Percentiles rank a stretch among this genome's conserved stretches.
Conservation (phyloP, 192 early-diverging fungal species). For the Coemansia umbellata region DNA sequence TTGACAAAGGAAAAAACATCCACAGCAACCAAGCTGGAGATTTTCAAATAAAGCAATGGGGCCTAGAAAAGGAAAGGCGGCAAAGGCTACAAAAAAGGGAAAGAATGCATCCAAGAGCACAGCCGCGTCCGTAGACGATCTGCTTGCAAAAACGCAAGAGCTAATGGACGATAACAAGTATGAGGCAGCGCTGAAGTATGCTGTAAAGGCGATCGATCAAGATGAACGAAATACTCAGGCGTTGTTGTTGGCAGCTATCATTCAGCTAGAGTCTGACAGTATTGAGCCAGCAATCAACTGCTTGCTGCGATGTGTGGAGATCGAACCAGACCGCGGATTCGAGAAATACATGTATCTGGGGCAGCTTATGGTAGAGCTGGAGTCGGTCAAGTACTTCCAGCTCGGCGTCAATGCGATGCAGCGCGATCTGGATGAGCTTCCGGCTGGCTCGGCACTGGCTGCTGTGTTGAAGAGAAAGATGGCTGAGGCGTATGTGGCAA, state of each 20-base stretch:
- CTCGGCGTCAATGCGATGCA: constrained; percentile 68
- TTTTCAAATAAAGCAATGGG: constrained; percentile 1
- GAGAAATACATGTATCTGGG: constrained; percentile 89
- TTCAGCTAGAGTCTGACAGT: constrained; percentile 71
- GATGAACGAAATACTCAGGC: constrained; percentile 57
- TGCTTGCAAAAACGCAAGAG: constrained; percentile 58
- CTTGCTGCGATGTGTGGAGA: constrained; percentile 53
- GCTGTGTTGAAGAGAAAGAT: constrained; percentile 60
- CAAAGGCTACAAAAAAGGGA: constrained; percentile 2
- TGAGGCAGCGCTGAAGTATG: constrained; percentile 65
- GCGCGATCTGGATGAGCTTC: constrained; percentile 45
- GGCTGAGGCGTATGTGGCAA: constrained; percentile 82
- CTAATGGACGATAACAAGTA: constrained; percentile 77
- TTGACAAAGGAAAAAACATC: too few relatives aligned
- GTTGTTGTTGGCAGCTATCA: constrained; percentile 67
- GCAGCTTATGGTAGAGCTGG: constrained; percentile 63
- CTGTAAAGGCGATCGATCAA: constrained; percentile 60
- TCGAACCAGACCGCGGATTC: constrained; percentile 64
- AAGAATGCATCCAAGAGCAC: constrained; percentile 11
- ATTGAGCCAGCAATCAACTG: constrained; percentile 63
- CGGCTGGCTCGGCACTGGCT: constrained; percentile 28
- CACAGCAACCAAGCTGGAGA: not conserved
- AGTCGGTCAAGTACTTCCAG: constrained; percentile 66
- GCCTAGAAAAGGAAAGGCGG: constrained; percentile 11
- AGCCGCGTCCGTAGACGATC: constrained; percentile 56